A percentile compares a stretch with the other conserved stretches of the same genome.
phyloP scores from a whole-genome alignment of 2,329 filamentous ascomycete genomes.

The Graphium sp. region DNA sequence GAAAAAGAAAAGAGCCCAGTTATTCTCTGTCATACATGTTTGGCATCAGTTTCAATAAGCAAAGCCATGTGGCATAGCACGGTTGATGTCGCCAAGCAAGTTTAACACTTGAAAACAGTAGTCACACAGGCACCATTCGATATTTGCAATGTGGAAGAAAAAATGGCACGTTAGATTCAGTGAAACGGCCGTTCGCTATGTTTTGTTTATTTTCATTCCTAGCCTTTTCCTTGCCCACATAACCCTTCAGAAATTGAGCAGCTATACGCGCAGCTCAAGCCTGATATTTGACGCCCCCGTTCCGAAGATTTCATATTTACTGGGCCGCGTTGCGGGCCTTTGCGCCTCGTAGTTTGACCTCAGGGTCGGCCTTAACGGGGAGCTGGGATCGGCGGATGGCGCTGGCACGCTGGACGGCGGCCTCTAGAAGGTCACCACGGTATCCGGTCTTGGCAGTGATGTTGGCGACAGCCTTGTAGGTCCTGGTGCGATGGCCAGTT shows the following conservation, averaged over 20 bases:
- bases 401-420: constrained; percentile 72
- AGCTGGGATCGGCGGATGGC: constrained; percentile 69
- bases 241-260: neutral
- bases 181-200: too few relatives aligned
- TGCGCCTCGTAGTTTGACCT: constrained; percentile 60
- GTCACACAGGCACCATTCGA: too few relatives aligned
- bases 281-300: too few relatives aligned
- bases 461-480: constrained; percentile 79
- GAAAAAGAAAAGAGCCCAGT: too few relatives aligned
- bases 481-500: constrained; percentile 29
- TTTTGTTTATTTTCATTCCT: too few relatives aligned
- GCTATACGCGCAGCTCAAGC: constrained; percentile 1
- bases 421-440: constrained; percentile 60
- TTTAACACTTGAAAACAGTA: too few relatives aligned
- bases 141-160: too few relatives aligned
- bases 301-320: constrained; percentile 5
- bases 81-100: too few relatives aligned
- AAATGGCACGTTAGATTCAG: too few relatives aligned
- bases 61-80: too few relatives aligned
- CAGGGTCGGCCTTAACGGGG: constrained; percentile 57
- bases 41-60: too few relatives aligned
- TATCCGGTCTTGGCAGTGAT: constrained; percentile 71
- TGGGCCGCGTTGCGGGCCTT: constrained; percentile 60
- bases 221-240: neutral
- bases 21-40: too few relatives aligned